Evolutionary conservation across 306 rosid genomes (phyloP).

Genomic region (Alnus glutinosa): DNA sequence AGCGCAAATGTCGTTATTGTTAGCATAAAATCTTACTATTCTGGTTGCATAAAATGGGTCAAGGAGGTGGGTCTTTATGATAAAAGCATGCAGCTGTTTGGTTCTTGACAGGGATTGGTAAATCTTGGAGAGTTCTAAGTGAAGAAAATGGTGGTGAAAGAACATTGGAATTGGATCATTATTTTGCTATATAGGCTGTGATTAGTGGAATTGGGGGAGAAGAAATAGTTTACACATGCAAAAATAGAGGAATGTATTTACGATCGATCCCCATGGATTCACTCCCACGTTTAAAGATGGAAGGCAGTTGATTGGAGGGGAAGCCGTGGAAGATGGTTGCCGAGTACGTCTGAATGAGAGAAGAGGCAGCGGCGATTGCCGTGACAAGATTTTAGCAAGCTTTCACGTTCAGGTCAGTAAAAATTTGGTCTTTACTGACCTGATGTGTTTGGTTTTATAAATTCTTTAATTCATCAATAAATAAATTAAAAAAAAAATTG

Average conservation of each 20-base stretch:
- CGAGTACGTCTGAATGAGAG: too few species aligned
- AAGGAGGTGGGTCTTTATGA: conserved; percentile 47
- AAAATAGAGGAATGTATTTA: too few species aligned
- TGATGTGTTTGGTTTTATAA: too few species aligned
- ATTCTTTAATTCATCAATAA: too few species aligned
- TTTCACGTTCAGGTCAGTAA: not conserved
- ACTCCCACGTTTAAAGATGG: not conserved
- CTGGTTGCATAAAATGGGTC: conserved; percentile 89
- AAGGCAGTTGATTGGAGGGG: conserved; percentile 10
- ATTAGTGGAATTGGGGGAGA: not conserved
- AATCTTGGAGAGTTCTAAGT: conserved; percentile 48
- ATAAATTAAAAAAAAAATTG: too few species aligned
- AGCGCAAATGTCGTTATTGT: conserved; percentile 40
- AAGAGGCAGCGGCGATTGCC: too few species aligned
- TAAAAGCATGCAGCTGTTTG: conserved; percentile 68
- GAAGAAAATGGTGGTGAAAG: conserved; percentile 43
- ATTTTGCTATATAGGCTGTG: not conserved
- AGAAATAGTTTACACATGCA: too few species aligned
- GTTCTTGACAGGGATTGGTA: conserved; percentile 48
- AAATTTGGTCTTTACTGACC: too few species aligned
- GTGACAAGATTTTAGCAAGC: not conserved
- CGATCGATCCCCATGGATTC: too few species aligned
- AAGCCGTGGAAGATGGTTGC: too few species aligned
- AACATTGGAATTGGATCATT: conserved; percentile 34
- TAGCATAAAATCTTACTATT: conserved; percentile 53